These are phyloP conservation scores for Byssothecium circinans DNA, from an alignment of 2,329 filamentous ascomycete genomes.

Conservation along the genomic window DNA sequence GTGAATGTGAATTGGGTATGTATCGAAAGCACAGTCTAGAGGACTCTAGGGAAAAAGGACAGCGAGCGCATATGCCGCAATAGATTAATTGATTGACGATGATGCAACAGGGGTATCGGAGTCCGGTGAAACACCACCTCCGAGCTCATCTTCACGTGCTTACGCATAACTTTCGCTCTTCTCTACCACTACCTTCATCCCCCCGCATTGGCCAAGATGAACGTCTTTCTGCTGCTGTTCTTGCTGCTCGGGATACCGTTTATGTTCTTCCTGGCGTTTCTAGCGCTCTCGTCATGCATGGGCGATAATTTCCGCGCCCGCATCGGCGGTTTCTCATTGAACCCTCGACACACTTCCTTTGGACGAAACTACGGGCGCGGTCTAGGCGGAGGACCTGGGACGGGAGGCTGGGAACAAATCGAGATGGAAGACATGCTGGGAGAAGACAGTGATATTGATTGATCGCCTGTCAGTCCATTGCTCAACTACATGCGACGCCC, in stretches of 20 bases:
- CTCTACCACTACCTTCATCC: background rate
- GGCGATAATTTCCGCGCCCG: conserved; percentile 55
- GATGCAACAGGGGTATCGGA: conserved; percentile 1
- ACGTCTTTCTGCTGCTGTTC: conserved; percentile 34
- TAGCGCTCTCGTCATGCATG: conserved; percentile 59
- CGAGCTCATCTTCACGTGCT: conserved; percentile 14
- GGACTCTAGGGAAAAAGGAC: conserved; percentile 3
- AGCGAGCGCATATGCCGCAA: background rate
- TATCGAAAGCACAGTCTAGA: too few relatives aligned
- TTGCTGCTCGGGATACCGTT: conserved; percentile 41
- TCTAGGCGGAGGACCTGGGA: conserved; percentile 56
- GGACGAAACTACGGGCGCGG: conserved; percentile 59
- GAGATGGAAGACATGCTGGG: conserved; percentile 64
- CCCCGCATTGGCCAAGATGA: conserved; percentile 29
- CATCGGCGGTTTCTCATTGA: conserved; percentile 46
- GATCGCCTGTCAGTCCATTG: conserved; percentile 1
- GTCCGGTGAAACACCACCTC: conserved; percentile 4
- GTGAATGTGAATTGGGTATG: background rate
- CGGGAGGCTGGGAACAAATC: conserved; percentile 62
- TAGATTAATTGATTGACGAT: background rate
- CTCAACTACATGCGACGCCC: background rate
- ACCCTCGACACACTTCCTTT: conserved; percentile 52
- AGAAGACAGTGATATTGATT: conserved; percentile 37
- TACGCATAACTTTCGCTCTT: conserved; percentile 15
- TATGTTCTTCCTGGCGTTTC: conserved; percentile 49